A percentile compares a stretch with the other conserved stretches of the same genome.
These are phyloP conservation scores for Floccularia luteovirens DNA, from an alignment of 768 basidiomycete species.

Conservation along the genomic window DNA sequence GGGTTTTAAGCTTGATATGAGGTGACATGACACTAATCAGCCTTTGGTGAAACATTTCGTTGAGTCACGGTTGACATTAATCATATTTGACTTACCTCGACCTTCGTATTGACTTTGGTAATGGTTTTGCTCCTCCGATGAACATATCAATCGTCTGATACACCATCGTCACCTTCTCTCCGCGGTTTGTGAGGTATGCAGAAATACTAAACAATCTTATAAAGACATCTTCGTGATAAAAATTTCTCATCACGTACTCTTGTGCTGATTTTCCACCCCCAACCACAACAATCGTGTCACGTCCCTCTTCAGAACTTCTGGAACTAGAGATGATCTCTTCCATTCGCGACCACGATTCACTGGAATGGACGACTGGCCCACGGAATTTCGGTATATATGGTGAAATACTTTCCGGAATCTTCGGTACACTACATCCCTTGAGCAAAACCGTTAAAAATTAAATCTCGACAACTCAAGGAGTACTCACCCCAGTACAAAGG, in stretches of 20 bases:
- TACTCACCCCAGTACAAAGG: slow-evolving; percentile 1
- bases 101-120: slow-evolving; percentile 50
- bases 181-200: slow-evolving; percentile 39
- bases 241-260: slow-evolving; percentile 27
- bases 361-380: slow-evolving; percentile 2
- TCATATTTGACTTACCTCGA: slow-evolving; percentile 37
- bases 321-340: slow-evolving; percentile 29
- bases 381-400: not conserved
- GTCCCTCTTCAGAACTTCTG: slow-evolving; percentile 11
- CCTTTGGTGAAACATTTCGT: slow-evolving; percentile 18
- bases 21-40: slow-evolving; percentile 41
- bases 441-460: not conserved
- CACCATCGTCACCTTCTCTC: slow-evolving; percentile 38
- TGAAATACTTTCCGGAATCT: not conserved
- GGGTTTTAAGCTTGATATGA: slow-evolving; percentile 36
- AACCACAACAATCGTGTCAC: slow-evolving; percentile 33
- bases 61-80: not conserved
- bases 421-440: slow-evolving; percentile 3
- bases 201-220: slow-evolving; percentile 26
- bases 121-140: slow-evolving; percentile 34
- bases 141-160: slow-evolving; percentile 46
- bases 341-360: slow-evolving; percentile 7
- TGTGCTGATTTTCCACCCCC: slow-evolving; percentile 66
- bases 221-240: not conserved
- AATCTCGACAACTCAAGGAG: not conserved